Evolutionary conservation across 768 basidiomycete species (phyloP), one percentile per base, ranked within the genome.

Genomic region (Kwoniella mangroviensis): DNA sequence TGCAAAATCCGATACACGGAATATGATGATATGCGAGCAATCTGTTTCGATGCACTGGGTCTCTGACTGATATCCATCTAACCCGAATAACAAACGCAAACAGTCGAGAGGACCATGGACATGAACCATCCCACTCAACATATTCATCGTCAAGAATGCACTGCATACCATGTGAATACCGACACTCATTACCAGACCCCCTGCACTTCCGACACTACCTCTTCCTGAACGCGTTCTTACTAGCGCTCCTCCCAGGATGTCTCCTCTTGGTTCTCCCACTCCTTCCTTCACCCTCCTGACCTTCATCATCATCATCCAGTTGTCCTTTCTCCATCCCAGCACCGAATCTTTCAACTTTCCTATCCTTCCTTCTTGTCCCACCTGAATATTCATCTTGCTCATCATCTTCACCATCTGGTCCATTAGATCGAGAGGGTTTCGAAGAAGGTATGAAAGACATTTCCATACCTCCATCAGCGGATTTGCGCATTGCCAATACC

Each of bases 271-370:
- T 90, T 83, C 96, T 86, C n/a, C 96, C 95, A 52, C 86, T 87
- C 75, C 90, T 85, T 61, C 92, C 91, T 69, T 86, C 87, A 72
- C 91, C 91, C 26, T 77, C 76, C 34, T 34, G 34, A 1, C 34
- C 34, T 3, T 80, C 63, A 28, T 65, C 73, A 26, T 83, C 73
- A 26, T 74, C 73, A 34, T 79, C 73, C 17, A 70, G 84, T 11
- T 84, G 82, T 2, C 92, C 93, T 75, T 87, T 90, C 86, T 97
- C 93, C 89, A 98, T 85, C 24, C 94, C 94, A 54, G 89, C 91
- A 28, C 94, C 94, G 78, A 96, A 95, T 55, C 83, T 84, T 83
- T 94, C 92, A 53, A 90, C 88, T 28, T 79, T 76, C 24, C 75
- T 69, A 41, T 57, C 60, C 17, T 73, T 71, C 69, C 78, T 75